Percentiles rank a stretch among this genome's conserved stretches.
phyloP scores from a whole-genome alignment of 2,329 filamentous ascomycete species.

The Phoma sp. region DNA sequence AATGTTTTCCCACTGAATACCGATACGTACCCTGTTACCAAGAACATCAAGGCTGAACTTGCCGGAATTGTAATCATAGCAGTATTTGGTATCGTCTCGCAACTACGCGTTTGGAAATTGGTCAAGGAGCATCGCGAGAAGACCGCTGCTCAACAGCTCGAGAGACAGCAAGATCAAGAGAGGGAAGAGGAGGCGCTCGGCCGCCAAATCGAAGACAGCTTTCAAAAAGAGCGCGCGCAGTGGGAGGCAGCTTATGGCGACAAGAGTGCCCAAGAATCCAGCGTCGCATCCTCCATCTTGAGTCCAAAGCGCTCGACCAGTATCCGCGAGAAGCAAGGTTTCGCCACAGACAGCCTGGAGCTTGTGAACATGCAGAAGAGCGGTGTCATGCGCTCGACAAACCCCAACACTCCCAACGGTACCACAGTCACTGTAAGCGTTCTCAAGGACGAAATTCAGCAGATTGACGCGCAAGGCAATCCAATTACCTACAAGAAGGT shows the following conservation, averaged over 20 bases:
- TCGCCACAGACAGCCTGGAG: constrained; percentile 61
- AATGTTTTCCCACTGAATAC: constrained; percentile 78
- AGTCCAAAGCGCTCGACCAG: constrained; percentile 45
- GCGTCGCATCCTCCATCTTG: constrained; percentile 53
- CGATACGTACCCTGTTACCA: constrained; percentile 82
- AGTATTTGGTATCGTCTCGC: constrained; percentile 79
- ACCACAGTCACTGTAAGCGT: constrained; percentile 63
- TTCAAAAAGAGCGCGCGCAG: constrained; percentile 65
- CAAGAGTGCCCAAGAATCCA: constrained; percentile 60
- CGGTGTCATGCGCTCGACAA: constrained; percentile 50
- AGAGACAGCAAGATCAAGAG: constrained; percentile 65
- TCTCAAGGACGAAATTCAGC: constrained; percentile 58
- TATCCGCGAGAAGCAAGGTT: constrained; percentile 47
- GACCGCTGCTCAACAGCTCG: constrained; percentile 55
- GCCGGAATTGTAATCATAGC: constrained; percentile 78
- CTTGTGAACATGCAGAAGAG: constrained; percentile 59
- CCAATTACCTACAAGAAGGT: constrained; percentile 23
- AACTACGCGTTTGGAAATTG: constrained; percentile 85
- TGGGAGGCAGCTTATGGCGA: constrained; percentile 85
- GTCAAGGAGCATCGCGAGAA: constrained; percentile 64
- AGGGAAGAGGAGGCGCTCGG: constrained; percentile 75
- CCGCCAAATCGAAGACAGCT: constrained; percentile 68
- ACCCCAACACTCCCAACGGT: constrained; percentile 43
- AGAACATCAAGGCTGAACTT: constrained; percentile 84
- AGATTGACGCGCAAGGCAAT: constrained; percentile 43